A percentile compares a stretch with the other conserved stretches of the same genome.
phyloP scores from a whole-genome alignment of 495 filamentous ascomycete species.

The Annulohypoxylon stygium region DNA sequence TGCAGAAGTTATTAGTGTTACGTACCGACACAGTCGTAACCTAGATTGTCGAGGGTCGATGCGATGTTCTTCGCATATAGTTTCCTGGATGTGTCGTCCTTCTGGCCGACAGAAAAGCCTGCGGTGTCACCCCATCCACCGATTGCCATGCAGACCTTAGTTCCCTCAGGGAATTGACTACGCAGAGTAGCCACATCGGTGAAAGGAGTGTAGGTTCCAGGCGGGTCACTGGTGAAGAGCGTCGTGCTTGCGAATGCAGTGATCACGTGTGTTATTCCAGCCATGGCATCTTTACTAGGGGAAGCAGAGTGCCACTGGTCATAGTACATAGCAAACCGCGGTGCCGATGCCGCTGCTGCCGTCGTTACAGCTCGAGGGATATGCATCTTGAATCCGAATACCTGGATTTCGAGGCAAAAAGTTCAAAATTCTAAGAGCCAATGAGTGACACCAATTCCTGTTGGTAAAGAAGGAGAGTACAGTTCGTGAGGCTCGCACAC shows the following conservation, averaged over 20 bases:
- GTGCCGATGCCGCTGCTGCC: slow-evolving; percentile 33
- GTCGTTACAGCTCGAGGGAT: slow-evolving; percentile 33
- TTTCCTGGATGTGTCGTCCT: slow-evolving; percentile 62
- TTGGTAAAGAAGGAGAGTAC: not conserved
- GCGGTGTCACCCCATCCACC: slow-evolving; percentile 74
- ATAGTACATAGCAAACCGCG: slow-evolving; percentile 50
- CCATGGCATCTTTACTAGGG: slow-evolving; percentile 48
- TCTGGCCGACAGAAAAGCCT: slow-evolving; percentile 67
- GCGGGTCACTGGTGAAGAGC: slow-evolving; percentile 63
- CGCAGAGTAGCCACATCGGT: slow-evolving; percentile 63
- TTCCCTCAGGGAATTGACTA: slow-evolving; percentile 64
- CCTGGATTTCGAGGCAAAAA: not conserved
- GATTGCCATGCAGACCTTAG: slow-evolving; percentile 72
- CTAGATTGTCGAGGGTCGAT: slow-evolving; percentile 62
- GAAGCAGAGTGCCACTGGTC: slow-evolving; percentile 54
- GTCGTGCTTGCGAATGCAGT: slow-evolving; percentile 69
- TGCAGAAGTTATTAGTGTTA: not conserved
- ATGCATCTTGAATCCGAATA: slow-evolving; percentile 42
- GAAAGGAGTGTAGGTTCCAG: slow-evolving; percentile 63
- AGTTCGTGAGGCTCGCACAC: not conserved
- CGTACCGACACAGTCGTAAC: slow-evolving; percentile 68
- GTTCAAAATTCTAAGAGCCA: not conserved
- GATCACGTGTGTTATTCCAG: slow-evolving; percentile 67
- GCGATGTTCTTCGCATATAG: slow-evolving; percentile 71
- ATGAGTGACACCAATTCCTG: slow-evolving; percentile 3